Evolutionary conservation across 495 filamentous ascomycete species (phyloP), one percentile per base, ranked within the genome.

Genomic region (Talaromyces wortmannii): DNA sequence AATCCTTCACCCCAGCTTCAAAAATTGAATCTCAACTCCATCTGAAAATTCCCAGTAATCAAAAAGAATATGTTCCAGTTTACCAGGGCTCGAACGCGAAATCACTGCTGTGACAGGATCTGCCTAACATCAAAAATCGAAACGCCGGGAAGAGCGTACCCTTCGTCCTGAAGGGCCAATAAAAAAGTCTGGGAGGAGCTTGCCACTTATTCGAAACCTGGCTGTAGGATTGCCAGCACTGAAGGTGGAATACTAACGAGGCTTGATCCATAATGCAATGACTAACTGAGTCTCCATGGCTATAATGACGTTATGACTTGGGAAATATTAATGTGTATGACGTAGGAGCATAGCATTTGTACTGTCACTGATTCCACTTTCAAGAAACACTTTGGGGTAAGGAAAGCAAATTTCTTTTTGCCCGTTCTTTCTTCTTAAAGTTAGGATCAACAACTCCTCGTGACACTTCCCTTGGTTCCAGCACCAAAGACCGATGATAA

Each of bases 401-500:
- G 71, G 55, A 83, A 75, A 57, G 81, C 80, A 52, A 82, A 80
- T 46, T 79, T 81, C 55, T 83, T 77, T 57, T 73, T 76, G 44
- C 67, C 70, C 32, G 61, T 17, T 65, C 75, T 56, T 87, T 83
- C 43, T 77, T 60, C 0, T 81, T 74, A 5, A 79, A 30, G 78
- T 67, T 54, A 76, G 69, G 33, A 64, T 66, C 56, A 63, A 68
- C 47, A 43, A 47, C 8, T 30, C 33, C 53, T 53, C 63, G 57
- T 7, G 56, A 58, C 4, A 63, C 36, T 48, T 94, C 91, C 42
- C 90, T 77, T 8, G 94, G 94, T 61, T 98, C 94, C 16, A 97
- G 83, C 7, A 94, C 67, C 40, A 96, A 72, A 33, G 89, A 95
- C 56, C 94, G 90, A 53, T 92, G 84, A 65, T 91, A 91, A 61